These are phyloP conservation scores for Posidonia australis DNA, from an alignment of 106 monocot species.

Conservation along the genomic window DNA sequence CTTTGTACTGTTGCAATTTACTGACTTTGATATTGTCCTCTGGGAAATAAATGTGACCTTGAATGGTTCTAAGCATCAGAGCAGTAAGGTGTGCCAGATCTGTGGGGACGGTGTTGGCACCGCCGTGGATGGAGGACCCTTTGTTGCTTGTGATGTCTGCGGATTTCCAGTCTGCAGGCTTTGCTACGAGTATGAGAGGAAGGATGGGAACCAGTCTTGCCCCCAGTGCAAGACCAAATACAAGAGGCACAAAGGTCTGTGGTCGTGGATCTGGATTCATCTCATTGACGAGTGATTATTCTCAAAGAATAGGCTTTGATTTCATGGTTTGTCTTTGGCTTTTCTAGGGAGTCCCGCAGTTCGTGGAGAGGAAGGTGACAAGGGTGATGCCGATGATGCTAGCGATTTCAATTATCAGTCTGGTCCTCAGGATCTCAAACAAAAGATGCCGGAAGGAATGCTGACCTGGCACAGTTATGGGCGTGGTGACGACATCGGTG, in stretches of 20 bases:
- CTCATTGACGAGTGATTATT: neutral
- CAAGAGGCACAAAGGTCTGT: conserved; percentile 39
- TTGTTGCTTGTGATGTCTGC: conserved; percentile 47
- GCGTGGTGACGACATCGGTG: conserved; percentile 37
- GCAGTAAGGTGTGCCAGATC: conserved; percentile 37
- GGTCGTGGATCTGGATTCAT: neutral
- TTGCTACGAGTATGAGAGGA: conserved; percentile 62
- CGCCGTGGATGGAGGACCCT: conserved; percentile 24
- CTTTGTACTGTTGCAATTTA: no score
- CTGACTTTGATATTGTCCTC: neutral
- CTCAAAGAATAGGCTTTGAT: neutral
- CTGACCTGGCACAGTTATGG: conserved; percentile 57
- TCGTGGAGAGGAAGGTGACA: conserved; percentile 63
- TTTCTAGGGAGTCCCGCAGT: conserved; percentile 61
- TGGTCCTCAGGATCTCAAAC: conserved; percentile 52
- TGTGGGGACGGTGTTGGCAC: conserved; percentile 43
- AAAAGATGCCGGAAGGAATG: conserved; percentile 57
- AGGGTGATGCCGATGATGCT: conserved; percentile 46
- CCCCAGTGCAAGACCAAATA: conserved; percentile 58
- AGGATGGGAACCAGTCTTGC: conserved; percentile 53
- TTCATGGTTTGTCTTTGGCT: neutral
- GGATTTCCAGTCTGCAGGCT: conserved; percentile 50
- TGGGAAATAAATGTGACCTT: neutral
- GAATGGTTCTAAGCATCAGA: conserved; percentile 7
- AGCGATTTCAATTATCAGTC: conserved; percentile 56